A percentile compares a stretch with the other conserved stretches of the same genome.
These are phyloP conservation scores for Hydrangea macrophylla DNA, from an alignment of 148 eudicot genomes.

Conservation along the genomic window DNA sequence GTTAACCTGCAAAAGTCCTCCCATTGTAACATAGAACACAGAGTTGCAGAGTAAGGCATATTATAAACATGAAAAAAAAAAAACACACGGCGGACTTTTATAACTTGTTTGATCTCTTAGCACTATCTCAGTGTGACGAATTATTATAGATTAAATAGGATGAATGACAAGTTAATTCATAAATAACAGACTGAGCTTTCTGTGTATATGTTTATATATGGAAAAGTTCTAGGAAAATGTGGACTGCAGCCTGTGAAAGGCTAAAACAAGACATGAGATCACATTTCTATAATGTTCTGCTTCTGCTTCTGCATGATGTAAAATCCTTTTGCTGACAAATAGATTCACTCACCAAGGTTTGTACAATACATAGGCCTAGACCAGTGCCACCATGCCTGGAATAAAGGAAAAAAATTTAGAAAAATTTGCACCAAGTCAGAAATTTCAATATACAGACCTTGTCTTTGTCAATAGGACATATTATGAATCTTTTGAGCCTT, in stretches of 20 bases:
- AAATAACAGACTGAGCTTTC: not conserved
- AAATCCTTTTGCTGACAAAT: not conserved
- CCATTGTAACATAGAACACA: constrained; percentile 5
- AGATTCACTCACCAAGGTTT: constrained; percentile 74
- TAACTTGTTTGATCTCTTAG: not conserved
- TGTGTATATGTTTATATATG: not conserved
- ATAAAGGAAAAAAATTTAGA: constrained; percentile 6
- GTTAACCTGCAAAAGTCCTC: constrained; percentile 51
- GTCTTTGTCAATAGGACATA: not conserved
- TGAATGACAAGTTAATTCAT: not conserved
- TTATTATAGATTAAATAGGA: not conserved
- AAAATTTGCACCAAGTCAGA: not conserved
- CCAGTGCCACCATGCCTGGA: constrained; percentile 99
- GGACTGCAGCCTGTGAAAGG: not conserved
- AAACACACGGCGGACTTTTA: not conserved
- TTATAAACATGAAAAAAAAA: not conserved
- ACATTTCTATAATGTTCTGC: not conserved
- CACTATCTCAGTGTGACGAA: not conserved
- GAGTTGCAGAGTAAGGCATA: not conserved
- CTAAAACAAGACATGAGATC: not conserved
- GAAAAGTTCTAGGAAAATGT: not conserved
- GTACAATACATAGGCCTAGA: constrained; percentile 93
- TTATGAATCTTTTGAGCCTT: not conserved
- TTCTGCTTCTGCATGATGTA: not conserved
- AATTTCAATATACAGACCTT: not conserved